These are phyloP conservation scores for Gossypium thurberi DNA, from an alignment of 345 rosid genomes.

Conservation along the genomic window DNA sequence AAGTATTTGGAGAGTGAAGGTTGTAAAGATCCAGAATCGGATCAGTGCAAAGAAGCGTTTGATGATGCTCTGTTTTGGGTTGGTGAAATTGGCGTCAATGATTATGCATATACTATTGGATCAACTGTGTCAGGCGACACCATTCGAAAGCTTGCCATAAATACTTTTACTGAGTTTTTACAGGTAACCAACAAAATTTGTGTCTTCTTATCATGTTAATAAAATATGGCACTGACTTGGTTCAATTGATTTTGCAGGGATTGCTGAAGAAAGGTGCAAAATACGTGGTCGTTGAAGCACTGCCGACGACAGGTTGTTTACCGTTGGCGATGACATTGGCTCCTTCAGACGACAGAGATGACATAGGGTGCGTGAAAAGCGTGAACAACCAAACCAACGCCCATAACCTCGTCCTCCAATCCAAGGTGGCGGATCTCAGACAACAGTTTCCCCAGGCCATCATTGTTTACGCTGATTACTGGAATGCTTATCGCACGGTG, in stretches of 20 bases:
- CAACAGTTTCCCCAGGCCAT: slow-evolving; percentile 47
- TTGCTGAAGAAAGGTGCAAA: slow-evolving; percentile 68
- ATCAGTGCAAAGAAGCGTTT: slow-evolving; percentile 31
- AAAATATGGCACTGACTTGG: background rate
- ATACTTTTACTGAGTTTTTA: slow-evolving; percentile 36
- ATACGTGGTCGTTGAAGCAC: slow-evolving; percentile 68
- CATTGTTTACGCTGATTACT: slow-evolving; percentile 68
- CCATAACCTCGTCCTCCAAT: slow-evolving; percentile 50
- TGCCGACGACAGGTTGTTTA: slow-evolving; percentile 74
- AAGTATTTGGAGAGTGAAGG: slow-evolving; percentile 46
- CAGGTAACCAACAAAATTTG: slow-evolving; percentile 35
- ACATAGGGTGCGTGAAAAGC: slow-evolving; percentile 68
- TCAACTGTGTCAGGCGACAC: slow-evolving; percentile 49
- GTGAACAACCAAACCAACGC: slow-evolving; percentile 43
- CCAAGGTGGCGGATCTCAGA: slow-evolving; percentile 41
- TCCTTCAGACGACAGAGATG: slow-evolving; percentile 53
- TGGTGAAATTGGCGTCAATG: slow-evolving; percentile 92
- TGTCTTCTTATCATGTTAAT: background rate
- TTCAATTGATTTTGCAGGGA: slow-evolving; percentile 33
- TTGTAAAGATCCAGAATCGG: slow-evolving; percentile 24
- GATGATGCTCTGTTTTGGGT: slow-evolving; percentile 74
- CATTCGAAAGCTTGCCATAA: slow-evolving; percentile 41
- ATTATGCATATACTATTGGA: slow-evolving; percentile 65
- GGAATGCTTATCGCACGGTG: slow-evolving; percentile 60
- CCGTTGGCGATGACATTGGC: slow-evolving; percentile 59